These are phyloP conservation scores for Medicago arabica DNA, from an alignment of 306 rosid genomes.

Conservation along the genomic window DNA sequence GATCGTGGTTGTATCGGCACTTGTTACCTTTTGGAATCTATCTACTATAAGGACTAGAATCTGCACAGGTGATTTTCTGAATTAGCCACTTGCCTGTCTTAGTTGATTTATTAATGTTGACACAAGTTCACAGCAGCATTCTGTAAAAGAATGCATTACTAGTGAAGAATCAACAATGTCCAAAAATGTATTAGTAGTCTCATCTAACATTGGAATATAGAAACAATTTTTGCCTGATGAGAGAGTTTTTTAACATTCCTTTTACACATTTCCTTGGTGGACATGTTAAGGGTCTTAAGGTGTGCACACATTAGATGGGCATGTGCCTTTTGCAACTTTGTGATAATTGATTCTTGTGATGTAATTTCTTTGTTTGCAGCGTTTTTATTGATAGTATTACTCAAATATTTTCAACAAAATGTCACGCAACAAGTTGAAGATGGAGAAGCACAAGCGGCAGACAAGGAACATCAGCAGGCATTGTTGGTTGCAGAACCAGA, in stretches of 20 bases:
- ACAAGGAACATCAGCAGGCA: slow-evolving; percentile 49
- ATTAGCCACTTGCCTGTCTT: neutral
- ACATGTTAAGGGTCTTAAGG: neutral
- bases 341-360: slow-evolving; percentile 27
- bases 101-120: neutral
- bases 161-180: no score
- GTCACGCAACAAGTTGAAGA: slow-evolving; percentile 48
- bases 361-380: slow-evolving; percentile 60
- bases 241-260: slow-evolving; percentile 27
- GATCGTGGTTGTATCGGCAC: slow-evolving; percentile 62
- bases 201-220: slow-evolving; percentile 11
- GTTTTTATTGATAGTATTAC: slow-evolving; percentile 70
- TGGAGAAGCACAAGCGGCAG: slow-evolving; percentile 48
- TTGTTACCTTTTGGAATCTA: slow-evolving; percentile 81
- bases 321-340: slow-evolving; percentile 8
- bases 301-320: neutral
- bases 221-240: slow-evolving; percentile 1
- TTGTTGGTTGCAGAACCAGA: slow-evolving; percentile 46
- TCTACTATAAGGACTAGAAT: slow-evolving; percentile 72
- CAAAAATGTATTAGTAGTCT: slow-evolving; percentile 26
- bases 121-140: neutral
- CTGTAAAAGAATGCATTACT: slow-evolving; percentile 15
- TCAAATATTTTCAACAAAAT: slow-evolving; percentile 61
- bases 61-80: slow-evolving; percentile 63
- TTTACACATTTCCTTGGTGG: neutral